Percentiles rank a stretch among this genome's conserved stretches.
These are phyloP conservation scores for Hymenoscyphus linearis DNA, from an alignment of 2,329 filamentous ascomycete genomes.

Conservation along the genomic window DNA sequence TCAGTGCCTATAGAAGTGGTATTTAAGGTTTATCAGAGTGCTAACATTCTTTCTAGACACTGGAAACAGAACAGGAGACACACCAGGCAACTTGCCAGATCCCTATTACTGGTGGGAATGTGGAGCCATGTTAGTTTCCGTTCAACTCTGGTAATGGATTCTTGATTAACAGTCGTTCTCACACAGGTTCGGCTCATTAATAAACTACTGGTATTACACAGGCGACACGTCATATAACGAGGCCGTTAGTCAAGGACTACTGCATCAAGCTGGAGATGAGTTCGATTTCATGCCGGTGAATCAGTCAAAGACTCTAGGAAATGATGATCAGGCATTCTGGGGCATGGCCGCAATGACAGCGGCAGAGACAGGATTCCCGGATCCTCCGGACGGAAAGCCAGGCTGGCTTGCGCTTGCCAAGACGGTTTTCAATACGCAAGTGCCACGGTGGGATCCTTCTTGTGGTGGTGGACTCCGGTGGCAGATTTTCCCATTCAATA, in stretches of 20 bases:
- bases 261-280: conserved; percentile 66
- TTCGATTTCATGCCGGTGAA: conserved; percentile 73
- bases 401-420: conserved; percentile 68
- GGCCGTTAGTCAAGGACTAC: conserved; percentile 56
- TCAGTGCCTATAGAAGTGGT: too few species aligned
- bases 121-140: conserved; percentile 7
- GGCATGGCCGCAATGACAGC: conserved; percentile 65
- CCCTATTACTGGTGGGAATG: conserved; percentile 46
- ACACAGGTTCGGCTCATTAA: conserved; percentile 51
- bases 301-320: conserved; percentile 55
- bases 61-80: conserved; percentile 42
- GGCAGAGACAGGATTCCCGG: conserved; percentile 58
- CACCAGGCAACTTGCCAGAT: conserved; percentile 44
- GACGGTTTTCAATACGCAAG: conserved; percentile 75
- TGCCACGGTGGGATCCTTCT: conserved; percentile 61
- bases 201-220: conserved; percentile 84
- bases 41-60: conserved; percentile 31
- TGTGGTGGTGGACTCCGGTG: conserved; percentile 73
- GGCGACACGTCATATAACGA: conserved; percentile 65
- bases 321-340: conserved; percentile 73
- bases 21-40: too few species aligned
- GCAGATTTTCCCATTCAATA: conserved; percentile 82
- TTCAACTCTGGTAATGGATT: neutral
- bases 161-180: neutral
- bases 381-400: conserved; percentile 50